Conservation (phyloP, 371 early-diverging fungal species). For the Thermomucor indicae-seudaticae region DNA sequence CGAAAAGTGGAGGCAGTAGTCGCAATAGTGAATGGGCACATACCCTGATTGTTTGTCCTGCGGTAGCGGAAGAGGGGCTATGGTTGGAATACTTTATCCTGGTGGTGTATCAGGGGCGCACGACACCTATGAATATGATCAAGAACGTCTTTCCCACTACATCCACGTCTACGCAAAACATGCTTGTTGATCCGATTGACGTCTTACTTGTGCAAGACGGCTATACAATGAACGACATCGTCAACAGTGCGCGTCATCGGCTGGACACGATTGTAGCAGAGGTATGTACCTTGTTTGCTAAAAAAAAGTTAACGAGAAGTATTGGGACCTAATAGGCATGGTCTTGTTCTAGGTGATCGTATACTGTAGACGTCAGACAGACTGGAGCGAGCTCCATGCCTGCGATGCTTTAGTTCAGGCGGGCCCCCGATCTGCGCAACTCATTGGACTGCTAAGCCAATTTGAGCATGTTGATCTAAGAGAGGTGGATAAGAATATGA, state of each 20-base stretch:
- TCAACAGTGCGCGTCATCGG: slow-evolving; percentile 22
- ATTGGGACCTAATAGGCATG: background rate
- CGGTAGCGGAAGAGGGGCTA: slow-evolving; percentile 4
- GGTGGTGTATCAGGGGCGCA: slow-evolving; percentile 21
- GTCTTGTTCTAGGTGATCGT: slow-evolving; percentile 24
- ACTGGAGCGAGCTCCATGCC: slow-evolving; percentile 32
- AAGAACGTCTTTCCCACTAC: slow-evolving; percentile 4
- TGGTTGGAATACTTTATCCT: slow-evolving; percentile 36
- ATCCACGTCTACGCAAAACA: background rate
- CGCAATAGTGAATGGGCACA: slow-evolving; percentile 26
- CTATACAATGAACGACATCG: slow-evolving; percentile 25
- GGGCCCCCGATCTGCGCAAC: slow-evolving; percentile 8
- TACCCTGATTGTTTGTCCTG: slow-evolving; percentile 27
- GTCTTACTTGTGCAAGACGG: slow-evolving; percentile 17
- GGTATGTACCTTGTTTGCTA: slow-evolving; percentile 23
- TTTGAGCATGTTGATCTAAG: slow-evolving; percentile 31
- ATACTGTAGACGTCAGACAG: slow-evolving; percentile 20
- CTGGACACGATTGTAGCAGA: slow-evolving; percentile 33
- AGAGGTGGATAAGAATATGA: slow-evolving; percentile 23
- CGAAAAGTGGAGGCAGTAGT: slow-evolving; percentile 7
- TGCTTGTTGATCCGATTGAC: slow-evolving; percentile 4
- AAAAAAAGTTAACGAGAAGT: background rate
- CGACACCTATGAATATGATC: slow-evolving; percentile 14
- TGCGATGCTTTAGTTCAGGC: slow-evolving; percentile 4
- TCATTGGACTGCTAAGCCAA: slow-evolving; percentile 20